phyloP scores from a whole-genome alignment of 192 early-diverging fungal species.

The Coemansia sp. region DNA sequence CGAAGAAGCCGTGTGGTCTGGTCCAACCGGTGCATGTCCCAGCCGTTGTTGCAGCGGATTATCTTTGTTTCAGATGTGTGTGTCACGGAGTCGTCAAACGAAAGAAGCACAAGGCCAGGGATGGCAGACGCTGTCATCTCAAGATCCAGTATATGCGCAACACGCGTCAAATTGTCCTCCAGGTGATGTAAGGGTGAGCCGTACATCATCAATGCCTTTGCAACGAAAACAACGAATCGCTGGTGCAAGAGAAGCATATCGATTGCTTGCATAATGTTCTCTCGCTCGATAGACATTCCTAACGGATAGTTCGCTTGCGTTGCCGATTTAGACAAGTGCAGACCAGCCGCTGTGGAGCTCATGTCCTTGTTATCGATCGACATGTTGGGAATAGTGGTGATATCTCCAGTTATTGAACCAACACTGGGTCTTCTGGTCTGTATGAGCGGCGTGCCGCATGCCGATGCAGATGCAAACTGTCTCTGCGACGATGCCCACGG shows the following conservation, averaged over 20 bases:
- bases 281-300: slow-evolving; percentile 14
- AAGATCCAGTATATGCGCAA: slow-evolving; percentile 58
- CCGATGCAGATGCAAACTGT: slow-evolving; percentile 23
- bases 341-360: slow-evolving; percentile 2
- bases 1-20: slow-evolving; percentile 65
- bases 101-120: slow-evolving; percentile 67
- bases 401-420: slow-evolving; percentile 31
- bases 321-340: not conserved
- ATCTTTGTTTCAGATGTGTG: slow-evolving; percentile 77
- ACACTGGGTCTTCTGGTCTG: slow-evolving; percentile 36
- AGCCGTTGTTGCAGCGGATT: slow-evolving; percentile 59
- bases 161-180: slow-evolving; percentile 61
- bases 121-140: slow-evolving; percentile 65
- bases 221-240: slow-evolving; percentile 60
- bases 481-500: slow-evolving; percentile 38
- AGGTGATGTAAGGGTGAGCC: slow-evolving; percentile 68
- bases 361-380: slow-evolving; percentile 12
- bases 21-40: slow-evolving; percentile 66
- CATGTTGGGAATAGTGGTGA: slow-evolving; percentile 31
- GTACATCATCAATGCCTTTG: slow-evolving; percentile 67
- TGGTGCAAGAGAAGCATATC: slow-evolving; percentile 66
- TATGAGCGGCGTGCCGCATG: slow-evolving; percentile 24
- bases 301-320: not conserved
- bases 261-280: slow-evolving; percentile 53
- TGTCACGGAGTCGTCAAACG: slow-evolving; percentile 67